Percentiles rank a stretch among this genome's conserved stretches.
Conservation (phyloP, 2,329 filamentous ascomycete genomes). For the Truncatella angustata region DNA sequence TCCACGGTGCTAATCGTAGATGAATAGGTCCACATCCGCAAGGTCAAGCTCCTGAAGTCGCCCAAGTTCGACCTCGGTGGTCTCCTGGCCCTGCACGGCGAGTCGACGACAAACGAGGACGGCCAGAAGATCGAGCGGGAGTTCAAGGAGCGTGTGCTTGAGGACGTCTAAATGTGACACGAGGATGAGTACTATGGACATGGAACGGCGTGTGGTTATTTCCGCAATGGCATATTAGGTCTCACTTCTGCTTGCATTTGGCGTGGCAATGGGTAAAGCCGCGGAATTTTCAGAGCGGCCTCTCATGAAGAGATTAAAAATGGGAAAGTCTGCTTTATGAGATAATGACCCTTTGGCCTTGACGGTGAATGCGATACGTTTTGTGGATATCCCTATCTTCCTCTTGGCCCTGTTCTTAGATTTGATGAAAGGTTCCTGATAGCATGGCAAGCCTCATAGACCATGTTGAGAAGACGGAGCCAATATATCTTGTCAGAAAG, state of each 20-base stretch:
- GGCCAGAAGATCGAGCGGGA: constrained; percentile 98
- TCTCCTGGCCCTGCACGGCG: constrained; percentile 94
- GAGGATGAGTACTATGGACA: constrained; percentile 29
- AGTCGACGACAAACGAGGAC: constrained; percentile 92
- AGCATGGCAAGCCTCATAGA: too few species aligned
- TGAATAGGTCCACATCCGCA: constrained; percentile 95
- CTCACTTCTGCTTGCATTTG: constrained; percentile 48
- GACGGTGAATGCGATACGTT: constrained; percentile 1
- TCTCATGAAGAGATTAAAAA: constrained; percentile 31
- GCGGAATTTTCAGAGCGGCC: constrained; percentile 29
- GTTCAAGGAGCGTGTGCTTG: constrained; percentile 97
- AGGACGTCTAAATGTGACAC: constrained; percentile 74
- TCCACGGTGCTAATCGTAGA: neutral
- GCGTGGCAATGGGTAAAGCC: constrained; percentile 41
- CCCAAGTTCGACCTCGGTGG: constrained; percentile 99
- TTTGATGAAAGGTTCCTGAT: too few species aligned
- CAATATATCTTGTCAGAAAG: too few species aligned
- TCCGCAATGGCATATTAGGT: constrained; percentile 42
- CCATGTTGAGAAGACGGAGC: too few species aligned
- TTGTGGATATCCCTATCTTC: neutral
- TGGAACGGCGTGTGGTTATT: constrained; percentile 46
- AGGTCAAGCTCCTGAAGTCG: constrained; percentile 98
- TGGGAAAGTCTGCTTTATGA: constrained; percentile 34
- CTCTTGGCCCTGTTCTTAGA: neutral
- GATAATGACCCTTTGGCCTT: constrained; percentile 18